These are phyloP conservation scores for Lanmaoa rubissima DNA, from an alignment of 768 basidiomycete species.

Conservation along the genomic window DNA sequence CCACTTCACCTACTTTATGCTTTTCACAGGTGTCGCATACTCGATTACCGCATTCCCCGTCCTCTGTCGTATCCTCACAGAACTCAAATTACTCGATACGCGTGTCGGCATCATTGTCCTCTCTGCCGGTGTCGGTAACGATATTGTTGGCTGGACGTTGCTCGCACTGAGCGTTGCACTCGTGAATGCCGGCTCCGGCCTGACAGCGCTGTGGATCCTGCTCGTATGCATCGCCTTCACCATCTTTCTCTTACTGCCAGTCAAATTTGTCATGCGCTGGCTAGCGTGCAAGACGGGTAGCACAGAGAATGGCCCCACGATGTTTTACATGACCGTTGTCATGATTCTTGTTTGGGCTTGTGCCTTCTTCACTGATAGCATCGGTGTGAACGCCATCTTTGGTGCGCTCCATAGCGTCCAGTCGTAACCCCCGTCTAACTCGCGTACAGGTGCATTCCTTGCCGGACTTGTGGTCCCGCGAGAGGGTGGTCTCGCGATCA, in stretches of 20 bases:
- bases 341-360: slow-evolving; percentile 67
- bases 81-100: slow-evolving; percentile 88
- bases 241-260: slow-evolving; percentile 68
- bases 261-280: slow-evolving; percentile 62
- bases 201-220: slow-evolving; percentile 84
- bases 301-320: slow-evolving; percentile 76
- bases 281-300: slow-evolving; percentile 78
- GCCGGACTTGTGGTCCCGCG: too few species aligned
- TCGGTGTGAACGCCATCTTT: too few species aligned
- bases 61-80: slow-evolving; percentile 68
- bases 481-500: too few species aligned
- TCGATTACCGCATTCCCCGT: slow-evolving; percentile 58
- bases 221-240: slow-evolving; percentile 80
- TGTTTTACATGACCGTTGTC: slow-evolving; percentile 84
- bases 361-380: too few species aligned
- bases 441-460: too few species aligned
- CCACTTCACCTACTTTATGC: slow-evolving; percentile 87
- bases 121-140: slow-evolving; percentile 88
- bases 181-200: slow-evolving; percentile 81
- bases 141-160: slow-evolving; percentile 42
- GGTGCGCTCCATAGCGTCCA: too few species aligned
- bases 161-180: slow-evolving; percentile 33
- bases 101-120: slow-evolving; percentile 91
- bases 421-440: too few species aligned
- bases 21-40: slow-evolving; percentile 91